phyloP scores from a whole-genome alignment of 2,329 filamentous ascomycete species.

The Venturia carpophila region DNA sequence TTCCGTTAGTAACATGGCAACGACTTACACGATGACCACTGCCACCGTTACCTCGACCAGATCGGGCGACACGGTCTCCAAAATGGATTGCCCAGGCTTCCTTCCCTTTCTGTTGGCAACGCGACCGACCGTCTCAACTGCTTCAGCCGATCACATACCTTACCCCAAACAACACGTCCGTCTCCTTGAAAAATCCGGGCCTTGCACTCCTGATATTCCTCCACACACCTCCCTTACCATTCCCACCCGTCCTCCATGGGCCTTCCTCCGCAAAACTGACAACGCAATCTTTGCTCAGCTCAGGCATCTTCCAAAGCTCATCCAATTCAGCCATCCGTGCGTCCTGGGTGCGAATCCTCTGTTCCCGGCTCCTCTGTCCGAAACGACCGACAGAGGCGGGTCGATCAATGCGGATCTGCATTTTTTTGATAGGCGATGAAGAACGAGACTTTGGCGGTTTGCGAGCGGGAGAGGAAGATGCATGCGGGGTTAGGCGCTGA shows the following conservation, averaged over 20 bases:
- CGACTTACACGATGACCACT: too few species aligned
- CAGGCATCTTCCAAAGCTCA: slow-evolving; percentile 23
- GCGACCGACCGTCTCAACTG: background rate
- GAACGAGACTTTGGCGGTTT: slow-evolving; percentile 2
- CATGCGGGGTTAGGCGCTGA: background rate
- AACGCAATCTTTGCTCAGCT: slow-evolving; percentile 29
- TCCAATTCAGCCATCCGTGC: background rate
- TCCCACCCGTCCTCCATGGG: slow-evolving; percentile 19
- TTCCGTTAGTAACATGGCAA: too few species aligned
- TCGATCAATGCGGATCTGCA: slow-evolving; percentile 20
- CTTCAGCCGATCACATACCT: slow-evolving; percentile 32
- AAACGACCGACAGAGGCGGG: background rate
- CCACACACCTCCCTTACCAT: slow-evolving; percentile 23
- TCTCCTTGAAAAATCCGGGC: slow-evolving; percentile 35
- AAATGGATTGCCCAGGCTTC: too few species aligned
- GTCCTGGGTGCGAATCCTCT: background rate
- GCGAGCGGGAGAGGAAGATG: slow-evolving; percentile 1
- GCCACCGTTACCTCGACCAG: too few species aligned
- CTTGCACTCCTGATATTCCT: slow-evolving; percentile 35
- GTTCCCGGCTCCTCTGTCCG: background rate
- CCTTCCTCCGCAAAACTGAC: slow-evolving; percentile 29
- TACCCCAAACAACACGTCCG: slow-evolving; percentile 35
- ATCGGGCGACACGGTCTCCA: too few species aligned
- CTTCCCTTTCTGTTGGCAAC: too few species aligned
- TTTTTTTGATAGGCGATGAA: slow-evolving; percentile 24